Percentiles rank a stretch among this genome's conserved stretches.
Evolutionary conservation across 495 filamentous ascomycete species (phyloP).

Genomic region (Penicillium roqueforti): DNA sequence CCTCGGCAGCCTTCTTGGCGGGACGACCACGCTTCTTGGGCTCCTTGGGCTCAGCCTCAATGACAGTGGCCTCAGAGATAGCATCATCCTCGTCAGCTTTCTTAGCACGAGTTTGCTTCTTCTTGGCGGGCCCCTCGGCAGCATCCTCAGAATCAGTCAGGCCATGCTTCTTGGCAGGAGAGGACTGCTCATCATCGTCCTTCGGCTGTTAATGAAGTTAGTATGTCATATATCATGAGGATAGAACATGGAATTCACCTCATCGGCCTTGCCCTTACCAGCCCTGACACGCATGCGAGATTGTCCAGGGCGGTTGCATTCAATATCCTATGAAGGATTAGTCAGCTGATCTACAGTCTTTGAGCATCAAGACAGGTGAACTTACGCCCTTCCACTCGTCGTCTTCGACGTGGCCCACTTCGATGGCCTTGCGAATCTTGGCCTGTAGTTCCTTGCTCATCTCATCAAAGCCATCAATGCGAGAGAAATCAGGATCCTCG

Average conservation of each 20-base stretch:
- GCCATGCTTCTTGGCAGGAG: constrained; percentile 26
- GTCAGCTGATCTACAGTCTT: background rate
- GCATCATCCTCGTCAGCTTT: constrained; percentile 14
- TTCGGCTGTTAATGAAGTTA: background rate
- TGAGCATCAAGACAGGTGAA: constrained; percentile 10
- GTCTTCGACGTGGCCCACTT: constrained; percentile 67
- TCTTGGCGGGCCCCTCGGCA: constrained; percentile 26
- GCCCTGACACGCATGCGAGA: constrained; percentile 52
- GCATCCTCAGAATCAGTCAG: constrained; percentile 21
- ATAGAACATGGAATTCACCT: background rate
- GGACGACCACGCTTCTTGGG: background rate
- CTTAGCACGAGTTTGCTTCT: constrained; percentile 28
- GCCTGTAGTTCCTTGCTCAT: constrained; percentile 56
- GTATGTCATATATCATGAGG: constrained; percentile 10
- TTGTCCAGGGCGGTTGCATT: constrained; percentile 63
- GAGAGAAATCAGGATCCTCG: constrained; percentile 36
- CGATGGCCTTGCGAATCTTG: constrained; percentile 59
- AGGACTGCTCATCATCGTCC: constrained; percentile 12
- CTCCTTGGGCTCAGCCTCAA: background rate
- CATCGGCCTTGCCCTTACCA: constrained; percentile 14
- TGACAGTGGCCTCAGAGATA: background rate
- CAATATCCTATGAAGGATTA: constrained; percentile 50
- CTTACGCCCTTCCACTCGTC: constrained; percentile 78
- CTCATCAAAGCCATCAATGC: constrained; percentile 70
- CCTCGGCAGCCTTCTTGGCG: background rate